These are phyloP conservation scores for Fusarium dimerum DNA, from an alignment of 2,329 filamentous ascomycete species.

Conservation along the genomic window DNA sequence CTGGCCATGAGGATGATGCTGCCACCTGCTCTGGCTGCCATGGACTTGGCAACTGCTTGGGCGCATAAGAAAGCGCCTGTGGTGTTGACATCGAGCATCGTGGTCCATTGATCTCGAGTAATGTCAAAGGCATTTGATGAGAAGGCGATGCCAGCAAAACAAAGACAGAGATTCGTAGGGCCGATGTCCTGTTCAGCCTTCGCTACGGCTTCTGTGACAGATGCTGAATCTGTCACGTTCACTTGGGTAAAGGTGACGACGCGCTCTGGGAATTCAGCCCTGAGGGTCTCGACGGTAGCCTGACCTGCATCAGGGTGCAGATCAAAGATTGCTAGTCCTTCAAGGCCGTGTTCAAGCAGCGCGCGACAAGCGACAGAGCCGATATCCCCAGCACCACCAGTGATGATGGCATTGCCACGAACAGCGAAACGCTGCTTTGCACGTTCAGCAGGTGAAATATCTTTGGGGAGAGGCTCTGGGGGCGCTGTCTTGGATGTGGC, in stretches of 20 bases:
- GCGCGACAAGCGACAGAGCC: slow-evolving; percentile 51
- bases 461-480: too few species aligned
- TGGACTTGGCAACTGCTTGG: slow-evolving; percentile 57
- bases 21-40: slow-evolving; percentile 51
- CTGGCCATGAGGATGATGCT: slow-evolving; percentile 67
- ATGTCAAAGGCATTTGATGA: slow-evolving; percentile 61
- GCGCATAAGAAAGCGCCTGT: slow-evolving; percentile 71
- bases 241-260: slow-evolving; percentile 12
- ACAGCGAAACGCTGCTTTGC: slow-evolving; percentile 4
- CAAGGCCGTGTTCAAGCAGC: slow-evolving; percentile 67
- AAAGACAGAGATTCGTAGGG: slow-evolving; percentile 11
- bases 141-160: slow-evolving; percentile 18
- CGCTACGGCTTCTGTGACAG: slow-evolving; percentile 7
- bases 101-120: slow-evolving; percentile 58
- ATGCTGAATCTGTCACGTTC: slow-evolving; percentile 16
- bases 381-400: slow-evolving; percentile 50
- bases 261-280: slow-evolving; percentile 11
- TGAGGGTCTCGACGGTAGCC: slow-evolving; percentile 6
- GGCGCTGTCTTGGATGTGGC: too few species aligned
- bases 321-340: slow-evolving; percentile 62
- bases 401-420: slow-evolving; percentile 45
- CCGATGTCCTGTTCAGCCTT: slow-evolving; percentile 8
- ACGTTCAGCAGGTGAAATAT: background rate
- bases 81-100: slow-evolving; percentile 71
- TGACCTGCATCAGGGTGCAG: slow-evolving; percentile 47